Evolutionary conservation across 2,329 filamentous ascomycete species (phyloP), one percentile per base, ranked within the genome.

Genomic region (Ophiostoma sp.): DNA sequence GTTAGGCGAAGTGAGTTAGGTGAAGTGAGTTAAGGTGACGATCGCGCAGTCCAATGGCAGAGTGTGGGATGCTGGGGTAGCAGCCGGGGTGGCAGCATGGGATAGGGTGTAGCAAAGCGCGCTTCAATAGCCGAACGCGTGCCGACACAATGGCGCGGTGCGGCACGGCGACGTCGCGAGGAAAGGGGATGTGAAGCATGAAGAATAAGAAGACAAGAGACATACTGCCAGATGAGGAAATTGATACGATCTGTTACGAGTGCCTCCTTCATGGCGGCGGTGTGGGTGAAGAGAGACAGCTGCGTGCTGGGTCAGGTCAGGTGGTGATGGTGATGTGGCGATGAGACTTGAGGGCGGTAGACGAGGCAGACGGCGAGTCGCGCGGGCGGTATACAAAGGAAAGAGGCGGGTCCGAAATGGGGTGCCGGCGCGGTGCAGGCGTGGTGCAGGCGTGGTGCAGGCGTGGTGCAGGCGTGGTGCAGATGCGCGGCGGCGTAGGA

Each of bases 151-250:
- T 11, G 57, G 57, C 57, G 27, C 57, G 54, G 54, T 60, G 54
- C 54, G 27, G 54, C 54, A 60, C 23, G 23, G 10, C 13, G 6
- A 20, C 20, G 54, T 15, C 54, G 20, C 5, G 15, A 65, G 17
- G 62, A 35, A 13, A 27, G 7, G n/a, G 11, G 2, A 27, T 23
- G 36, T 69, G 70, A 23, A 73, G 60, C 68, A 67, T 31, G 4
- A 33, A 15, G 72, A 69, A 73, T 69, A 72, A 73, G 69, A 69
- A 69, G 73, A 68, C 72, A 72, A 72, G 74, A 75, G 72, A 85
- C 87, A 80, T 83, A 90, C 87, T 86, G 88, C 87, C 87, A 90
- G 78, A 90, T 84, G 79, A 90, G 84, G 83, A 87, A 89, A 82
- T 89, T 90, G 83, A 89, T 82, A 82, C 86, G 84, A 79, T 89